These are phyloP conservation scores for Cicer yamashitae DNA, from an alignment of 306 rosid genomes.

Conservation along the genomic window DNA sequence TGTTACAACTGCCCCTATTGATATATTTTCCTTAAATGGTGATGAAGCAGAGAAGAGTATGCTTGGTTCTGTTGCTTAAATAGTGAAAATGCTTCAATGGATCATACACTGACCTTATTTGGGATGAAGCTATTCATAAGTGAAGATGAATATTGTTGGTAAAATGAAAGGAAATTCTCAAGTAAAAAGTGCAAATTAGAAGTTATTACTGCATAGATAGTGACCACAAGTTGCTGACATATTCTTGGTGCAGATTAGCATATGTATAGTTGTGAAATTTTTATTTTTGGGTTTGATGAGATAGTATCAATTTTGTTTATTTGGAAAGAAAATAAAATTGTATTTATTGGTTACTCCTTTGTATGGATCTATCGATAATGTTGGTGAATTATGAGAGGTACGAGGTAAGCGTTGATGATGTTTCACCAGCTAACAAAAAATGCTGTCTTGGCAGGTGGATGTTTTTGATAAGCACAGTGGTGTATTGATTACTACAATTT, in stretches of 20 bases:
- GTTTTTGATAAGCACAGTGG: constrained; percentile 29
- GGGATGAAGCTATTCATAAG: constrained; percentile 36
- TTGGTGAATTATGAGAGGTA: constrained; percentile 20
- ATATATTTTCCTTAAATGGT: constrained; percentile 71
- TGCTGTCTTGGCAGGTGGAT: constrained; percentile 25
- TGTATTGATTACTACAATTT: constrained; percentile 13
- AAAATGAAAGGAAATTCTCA: constrained; percentile 28
- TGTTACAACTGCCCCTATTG: constrained; percentile 76
- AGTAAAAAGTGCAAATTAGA: constrained; percentile 33
- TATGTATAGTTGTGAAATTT: constrained; percentile 54
- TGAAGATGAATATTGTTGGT: constrained; percentile 39
- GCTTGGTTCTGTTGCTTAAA: constrained; percentile 49
- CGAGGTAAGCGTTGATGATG: constrained; percentile 29
- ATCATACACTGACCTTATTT: constrained; percentile 36
- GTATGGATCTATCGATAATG: not conserved
- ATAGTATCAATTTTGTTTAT: constrained; percentile 51
- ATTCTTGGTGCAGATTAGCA: constrained; percentile 53
- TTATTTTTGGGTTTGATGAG: constrained; percentile 41
- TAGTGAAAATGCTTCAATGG: constrained; percentile 38
- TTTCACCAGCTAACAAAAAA: constrained; percentile 31
- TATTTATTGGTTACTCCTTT: constrained; percentile 47
- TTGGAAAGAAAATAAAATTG: constrained; percentile 46
- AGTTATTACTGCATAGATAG: constrained; percentile 45
- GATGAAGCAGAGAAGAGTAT: constrained; percentile 57
- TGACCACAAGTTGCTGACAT: constrained; percentile 51